Evolutionary conservation across 192 early-diverging fungal genomes (phyloP).

Genomic region (Coemansia asiatica): DNA sequence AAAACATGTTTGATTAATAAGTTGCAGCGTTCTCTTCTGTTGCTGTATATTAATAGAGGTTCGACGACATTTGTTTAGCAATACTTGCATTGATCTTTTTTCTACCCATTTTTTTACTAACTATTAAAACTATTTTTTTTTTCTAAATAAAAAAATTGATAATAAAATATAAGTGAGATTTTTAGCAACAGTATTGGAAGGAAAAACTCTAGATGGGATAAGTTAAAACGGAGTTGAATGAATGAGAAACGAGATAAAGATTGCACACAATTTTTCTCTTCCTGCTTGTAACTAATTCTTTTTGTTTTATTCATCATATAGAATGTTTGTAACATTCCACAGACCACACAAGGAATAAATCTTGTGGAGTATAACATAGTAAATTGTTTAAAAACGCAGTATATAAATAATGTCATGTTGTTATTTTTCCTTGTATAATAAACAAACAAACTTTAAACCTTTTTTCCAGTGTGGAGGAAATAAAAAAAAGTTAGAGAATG

Average conservation of each 20-base stretch:
- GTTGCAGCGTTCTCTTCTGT: no score
- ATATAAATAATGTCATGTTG: neutral
- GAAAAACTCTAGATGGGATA: neutral
- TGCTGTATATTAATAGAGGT: no score
- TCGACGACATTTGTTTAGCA: neutral
- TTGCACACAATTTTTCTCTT: neutral
- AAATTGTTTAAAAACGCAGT: neutral
- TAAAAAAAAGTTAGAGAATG: neutral
- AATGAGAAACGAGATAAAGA: constrained; percentile 2
- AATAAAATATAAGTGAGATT: neutral
- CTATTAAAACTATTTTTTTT: constrained; percentile 1
- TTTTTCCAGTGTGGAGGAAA: neutral
- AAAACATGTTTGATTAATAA: no score
- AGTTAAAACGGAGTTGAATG: neutral
- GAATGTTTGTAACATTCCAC: neutral
- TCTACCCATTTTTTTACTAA: constrained; percentile 38
- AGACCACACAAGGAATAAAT: neutral
- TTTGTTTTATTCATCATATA: neutral
- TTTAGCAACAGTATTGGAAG: neutral
- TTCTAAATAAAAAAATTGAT: neutral
- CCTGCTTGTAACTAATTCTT: neutral
- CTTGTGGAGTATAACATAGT: neutral
- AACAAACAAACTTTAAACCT: neutral
- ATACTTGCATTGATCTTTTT: constrained; percentile 56
- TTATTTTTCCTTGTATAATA: neutral